Evolutionary conservation across 2,329 filamentous ascomycete genomes (phyloP), one percentile per base, ranked within the genome.

Genomic region (Aschersonia sp.): DNA sequence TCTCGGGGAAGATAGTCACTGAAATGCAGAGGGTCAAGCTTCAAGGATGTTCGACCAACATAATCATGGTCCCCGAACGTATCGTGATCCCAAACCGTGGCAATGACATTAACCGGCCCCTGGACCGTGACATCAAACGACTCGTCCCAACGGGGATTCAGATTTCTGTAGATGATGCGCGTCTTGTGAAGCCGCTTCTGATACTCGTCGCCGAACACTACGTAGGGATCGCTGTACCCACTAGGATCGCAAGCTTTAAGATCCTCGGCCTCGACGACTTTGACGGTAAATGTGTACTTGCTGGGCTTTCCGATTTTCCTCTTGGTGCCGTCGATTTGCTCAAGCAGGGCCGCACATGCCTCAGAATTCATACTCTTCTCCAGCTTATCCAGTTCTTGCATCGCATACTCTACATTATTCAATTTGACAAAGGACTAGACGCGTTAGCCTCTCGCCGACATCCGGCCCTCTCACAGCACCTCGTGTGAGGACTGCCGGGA

Each of bases 41-140:
- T 98, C 53, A 98, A 73, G 22, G 88, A 94, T n/a, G 92, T 97
- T 52, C 92, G 80, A 30, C 92, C 92, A 37, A 97, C 87, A 61
- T 94, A 97, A 60, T 98, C 92, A 60, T 98, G 92, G 59, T 97
- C 92, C 47, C 92, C 92, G 56, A 98, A 83, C 11, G 87, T 88
- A 67, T 98, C 92, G 74, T 92, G 94, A 66, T 98, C 92, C 92
- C 92, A 98, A 41, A 97, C 84, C 1, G 92, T 98, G 32, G 90
- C 89, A 58, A 97, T 94, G 54, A 98, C 80, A 57, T 97, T 95
- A 49, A 98, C 75, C 9, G 92, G 81, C 0, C 89, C 87, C 52
- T 85, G 83, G 1, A 94, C 94, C 22, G 88, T 92, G 53, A 98
- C 94, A 60, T 98, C 92, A 45, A 97, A 84, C 1, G 88, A 87